These are phyloP conservation scores for Cladochytrium replicatum DNA, from an alignment of 192 early-diverging fungal species.

Conservation along the genomic window DNA sequence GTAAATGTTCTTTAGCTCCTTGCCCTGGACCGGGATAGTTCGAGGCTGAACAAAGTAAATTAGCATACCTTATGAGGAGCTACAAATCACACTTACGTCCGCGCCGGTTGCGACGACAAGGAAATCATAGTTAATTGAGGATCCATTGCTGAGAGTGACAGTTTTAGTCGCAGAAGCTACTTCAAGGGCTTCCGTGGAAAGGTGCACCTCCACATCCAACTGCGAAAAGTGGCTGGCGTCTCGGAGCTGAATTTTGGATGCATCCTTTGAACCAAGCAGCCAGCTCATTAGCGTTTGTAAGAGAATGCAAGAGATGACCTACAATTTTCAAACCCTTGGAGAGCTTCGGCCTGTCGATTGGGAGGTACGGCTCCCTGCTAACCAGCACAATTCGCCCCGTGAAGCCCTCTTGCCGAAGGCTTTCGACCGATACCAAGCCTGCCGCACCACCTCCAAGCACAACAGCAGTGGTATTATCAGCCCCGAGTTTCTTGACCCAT, in stretches of 20 bases:
- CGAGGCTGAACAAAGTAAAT: slow-evolving; percentile 21
- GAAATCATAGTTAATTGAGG: slow-evolving; percentile 23
- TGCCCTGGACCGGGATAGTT: slow-evolving; percentile 32
- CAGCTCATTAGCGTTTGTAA: no score
- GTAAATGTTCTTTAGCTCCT: slow-evolving; percentile 39
- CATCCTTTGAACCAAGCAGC: no score
- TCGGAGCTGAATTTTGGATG: slow-evolving; percentile 31
- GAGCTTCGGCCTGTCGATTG: slow-evolving; percentile 51
- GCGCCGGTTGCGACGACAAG: slow-evolving; percentile 48
- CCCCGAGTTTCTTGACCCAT: not conserved
- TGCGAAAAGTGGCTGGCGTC: slow-evolving; percentile 26
- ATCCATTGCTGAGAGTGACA: slow-evolving; percentile 28
- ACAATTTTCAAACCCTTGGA: slow-evolving; percentile 36
- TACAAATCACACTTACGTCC: slow-evolving; percentile 25
- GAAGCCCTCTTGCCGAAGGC: slow-evolving; percentile 39
- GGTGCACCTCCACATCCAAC: slow-evolving; percentile 30
- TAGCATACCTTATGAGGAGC: not conserved
- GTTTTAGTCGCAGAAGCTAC: slow-evolving; percentile 30
- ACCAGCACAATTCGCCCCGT: slow-evolving; percentile 32
- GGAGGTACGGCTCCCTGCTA: slow-evolving; percentile 38
- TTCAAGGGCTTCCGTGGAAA: slow-evolving; percentile 25
- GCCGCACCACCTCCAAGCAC: slow-evolving; percentile 46
- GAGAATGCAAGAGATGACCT: no score
- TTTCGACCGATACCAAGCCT: slow-evolving; percentile 34
- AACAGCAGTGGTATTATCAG: slow-evolving; percentile 15